A percentile compares a stretch with the other conserved stretches of the same genome.
Evolutionary conservation across 495 filamentous ascomycete species (phyloP).

Genomic region (Parathielavia appendiculata): DNA sequence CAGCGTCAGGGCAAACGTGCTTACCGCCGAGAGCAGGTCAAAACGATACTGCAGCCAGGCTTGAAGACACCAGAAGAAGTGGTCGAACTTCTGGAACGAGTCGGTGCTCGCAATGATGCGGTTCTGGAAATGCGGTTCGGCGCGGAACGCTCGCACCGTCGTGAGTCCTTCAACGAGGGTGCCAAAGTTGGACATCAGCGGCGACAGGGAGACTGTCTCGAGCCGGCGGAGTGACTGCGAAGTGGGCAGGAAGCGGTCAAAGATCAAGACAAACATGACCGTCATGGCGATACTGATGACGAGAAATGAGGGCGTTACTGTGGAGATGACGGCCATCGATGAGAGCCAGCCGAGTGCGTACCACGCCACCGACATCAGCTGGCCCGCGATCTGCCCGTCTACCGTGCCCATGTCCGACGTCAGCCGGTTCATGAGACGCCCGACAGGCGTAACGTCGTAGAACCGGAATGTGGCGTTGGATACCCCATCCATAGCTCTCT

Average conservation of each 20-base stretch:
- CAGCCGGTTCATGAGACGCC: constrained; percentile 79
- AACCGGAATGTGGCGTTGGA: constrained; percentile 78
- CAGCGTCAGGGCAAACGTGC: constrained; percentile 64
- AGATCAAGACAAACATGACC: constrained; percentile 58
- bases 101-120: constrained; percentile 71
- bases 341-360: constrained; percentile 62
- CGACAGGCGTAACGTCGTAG: constrained; percentile 80
- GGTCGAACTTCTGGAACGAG: constrained; percentile 84
- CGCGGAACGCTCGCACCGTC: constrained; percentile 72
- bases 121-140: constrained; percentile 67
- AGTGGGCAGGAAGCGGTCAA: constrained; percentile 68
- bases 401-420: constrained; percentile 80
- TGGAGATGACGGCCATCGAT: constrained; percentile 67
- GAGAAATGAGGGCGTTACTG: constrained; percentile 69
- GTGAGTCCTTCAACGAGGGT: constrained; percentile 71
- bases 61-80: constrained; percentile 86
- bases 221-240: constrained; percentile 76
- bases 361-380: constrained; percentile 62
- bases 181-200: constrained; percentile 80
- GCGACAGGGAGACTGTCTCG: constrained; percentile 78
- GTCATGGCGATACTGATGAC: constrained; percentile 61
- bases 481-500: constrained; percentile 60
- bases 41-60: constrained; percentile 78
- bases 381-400: constrained; percentile 68
- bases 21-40: constrained; percentile 61